These are phyloP conservation scores for Colletotrichum acutatum DNA, from an alignment of 2,329 filamentous ascomycete genomes.

Conservation along the genomic window DNA sequence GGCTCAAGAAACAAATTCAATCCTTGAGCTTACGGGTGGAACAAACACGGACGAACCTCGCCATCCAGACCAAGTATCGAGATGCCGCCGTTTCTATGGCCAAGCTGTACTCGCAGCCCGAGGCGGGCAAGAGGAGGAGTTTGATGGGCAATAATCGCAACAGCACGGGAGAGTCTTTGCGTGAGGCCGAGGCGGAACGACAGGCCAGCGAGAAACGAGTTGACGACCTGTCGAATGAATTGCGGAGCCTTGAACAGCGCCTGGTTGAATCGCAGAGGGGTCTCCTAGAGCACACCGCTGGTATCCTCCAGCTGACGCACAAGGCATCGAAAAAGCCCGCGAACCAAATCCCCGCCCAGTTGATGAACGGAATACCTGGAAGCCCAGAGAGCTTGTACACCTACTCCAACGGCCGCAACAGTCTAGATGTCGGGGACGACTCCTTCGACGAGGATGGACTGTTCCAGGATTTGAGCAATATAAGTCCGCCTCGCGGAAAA, in stretches of 20 bases:
- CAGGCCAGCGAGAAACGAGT: conserved; percentile 81
- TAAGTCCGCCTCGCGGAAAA: conserved; percentile 43
- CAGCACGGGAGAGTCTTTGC: conserved; percentile 60
- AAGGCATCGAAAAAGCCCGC: conserved; percentile 70
- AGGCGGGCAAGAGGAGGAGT: conserved; percentile 58
- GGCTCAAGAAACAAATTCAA: conserved; percentile 86
- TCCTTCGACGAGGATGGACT: conserved; percentile 82
- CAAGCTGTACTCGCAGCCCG: conserved; percentile 77
- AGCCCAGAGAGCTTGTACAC: conserved; percentile 83
- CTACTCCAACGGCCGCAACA: conserved; percentile 70
- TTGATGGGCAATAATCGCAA: conserved; percentile 58
- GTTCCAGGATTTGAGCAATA: conserved; percentile 69
- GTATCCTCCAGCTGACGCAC: conserved; percentile 91
- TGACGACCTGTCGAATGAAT: conserved; percentile 83
- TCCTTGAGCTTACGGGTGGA: conserved; percentile 81
- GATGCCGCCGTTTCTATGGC: conserved; percentile 91
- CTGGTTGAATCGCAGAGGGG: conserved; percentile 79
- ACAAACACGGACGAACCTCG: conserved; percentile 82
- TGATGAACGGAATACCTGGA: conserved; percentile 71
- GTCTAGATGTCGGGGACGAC: conserved; percentile 65
- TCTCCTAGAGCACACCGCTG: conserved; percentile 90
- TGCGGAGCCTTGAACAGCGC: conserved; percentile 83
- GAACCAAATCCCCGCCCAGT: conserved; percentile 47
- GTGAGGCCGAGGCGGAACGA: conserved; percentile 79
- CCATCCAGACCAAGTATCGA: conserved; percentile 91